These are phyloP conservation scores for Aspergillus sp. DNA, from an alignment of 2,329 filamentous ascomycete species.

Conservation along the genomic window DNA sequence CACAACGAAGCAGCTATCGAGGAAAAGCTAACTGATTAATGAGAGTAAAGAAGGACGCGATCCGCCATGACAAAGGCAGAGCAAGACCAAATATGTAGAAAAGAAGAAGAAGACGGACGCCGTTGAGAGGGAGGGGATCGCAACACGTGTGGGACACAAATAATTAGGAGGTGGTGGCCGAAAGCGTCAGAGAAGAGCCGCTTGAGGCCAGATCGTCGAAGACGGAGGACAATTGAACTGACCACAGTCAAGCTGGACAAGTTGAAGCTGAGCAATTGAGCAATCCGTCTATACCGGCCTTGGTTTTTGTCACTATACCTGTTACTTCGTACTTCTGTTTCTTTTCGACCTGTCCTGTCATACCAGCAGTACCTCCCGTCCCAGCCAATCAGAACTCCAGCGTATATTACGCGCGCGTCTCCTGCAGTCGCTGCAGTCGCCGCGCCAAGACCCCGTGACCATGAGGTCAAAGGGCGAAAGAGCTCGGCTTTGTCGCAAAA, in stretches of 20 bases:
- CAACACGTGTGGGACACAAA: slow-evolving; percentile 17
- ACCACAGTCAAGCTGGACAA: too few relatives aligned
- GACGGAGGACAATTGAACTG: background rate
- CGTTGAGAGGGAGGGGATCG: slow-evolving; percentile 9
- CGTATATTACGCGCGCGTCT: slow-evolving; percentile 5
- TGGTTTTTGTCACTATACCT: too few relatives aligned
- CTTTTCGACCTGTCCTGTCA: background rate
- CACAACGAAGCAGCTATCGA: slow-evolving; percentile 3
- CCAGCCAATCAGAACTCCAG: slow-evolving; percentile 6
- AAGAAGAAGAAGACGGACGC: slow-evolving; percentile 10
- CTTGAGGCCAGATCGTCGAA: slow-evolving; percentile 30
- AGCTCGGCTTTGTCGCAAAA: background rate
- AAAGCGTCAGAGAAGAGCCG: slow-evolving; percentile 16
- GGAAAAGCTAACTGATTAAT: slow-evolving; percentile 17
- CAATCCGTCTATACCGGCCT: too few relatives aligned
- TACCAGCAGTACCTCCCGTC: background rate
- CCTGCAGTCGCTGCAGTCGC: slow-evolving; percentile 1
- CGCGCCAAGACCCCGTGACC: slow-evolving; percentile 2
- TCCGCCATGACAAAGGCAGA: slow-evolving; percentile 26
- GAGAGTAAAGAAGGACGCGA: slow-evolving; percentile 29
- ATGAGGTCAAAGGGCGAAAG: slow-evolving; percentile 2
- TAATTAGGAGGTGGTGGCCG: slow-evolving; percentile 22
- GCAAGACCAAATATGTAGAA: slow-evolving; percentile 12
- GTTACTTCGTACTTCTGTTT: background rate
- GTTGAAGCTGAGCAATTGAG: too few relatives aligned